Evolutionary conservation across 306 rosid species (phyloP).

Genomic region (Cicer chorassanicum): DNA sequence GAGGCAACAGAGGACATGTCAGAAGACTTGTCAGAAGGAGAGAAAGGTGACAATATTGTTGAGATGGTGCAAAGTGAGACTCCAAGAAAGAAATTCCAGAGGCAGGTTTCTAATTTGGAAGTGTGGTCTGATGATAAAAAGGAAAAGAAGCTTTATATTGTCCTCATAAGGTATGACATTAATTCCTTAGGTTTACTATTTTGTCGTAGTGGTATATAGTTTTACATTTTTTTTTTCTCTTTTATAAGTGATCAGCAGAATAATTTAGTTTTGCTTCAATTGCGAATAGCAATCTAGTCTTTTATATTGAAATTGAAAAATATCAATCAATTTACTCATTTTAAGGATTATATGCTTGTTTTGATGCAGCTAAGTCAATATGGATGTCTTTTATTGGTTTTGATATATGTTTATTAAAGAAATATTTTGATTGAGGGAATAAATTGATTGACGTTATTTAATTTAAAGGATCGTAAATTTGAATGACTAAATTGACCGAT

Average conservation of each 20-base stretch:
- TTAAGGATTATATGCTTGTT: no score
- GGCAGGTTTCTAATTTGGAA: slow-evolving; percentile 70
- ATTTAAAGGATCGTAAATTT: no score
- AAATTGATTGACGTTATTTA: no score
- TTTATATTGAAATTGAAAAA: no score
- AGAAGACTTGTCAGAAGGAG: slow-evolving; percentile 91
- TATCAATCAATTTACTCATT: no score
- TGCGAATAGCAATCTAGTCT: background rate
- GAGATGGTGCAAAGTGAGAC: slow-evolving; percentile 60
- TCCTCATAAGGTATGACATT: slow-evolving; percentile 70
- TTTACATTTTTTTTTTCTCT: no score
- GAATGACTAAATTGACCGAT: no score
- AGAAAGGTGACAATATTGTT: slow-evolving; percentile 66
- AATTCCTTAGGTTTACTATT: background rate
- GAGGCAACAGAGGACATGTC: slow-evolving; percentile 89
- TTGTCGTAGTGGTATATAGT: no score
- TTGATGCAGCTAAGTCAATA: no score
- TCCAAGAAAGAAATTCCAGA: slow-evolving; percentile 55
- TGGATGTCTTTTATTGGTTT: no score
- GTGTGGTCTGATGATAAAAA: slow-evolving; percentile 88
- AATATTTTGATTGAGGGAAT: no score
- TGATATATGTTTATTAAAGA: no score
- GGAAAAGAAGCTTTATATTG: slow-evolving; percentile 79
- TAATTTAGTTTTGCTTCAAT: background rate
- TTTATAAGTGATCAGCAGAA: background rate